Evolutionary conservation across 2,329 filamentous ascomycete species (phyloP).

Genomic region (Didymella pinodella): DNA sequence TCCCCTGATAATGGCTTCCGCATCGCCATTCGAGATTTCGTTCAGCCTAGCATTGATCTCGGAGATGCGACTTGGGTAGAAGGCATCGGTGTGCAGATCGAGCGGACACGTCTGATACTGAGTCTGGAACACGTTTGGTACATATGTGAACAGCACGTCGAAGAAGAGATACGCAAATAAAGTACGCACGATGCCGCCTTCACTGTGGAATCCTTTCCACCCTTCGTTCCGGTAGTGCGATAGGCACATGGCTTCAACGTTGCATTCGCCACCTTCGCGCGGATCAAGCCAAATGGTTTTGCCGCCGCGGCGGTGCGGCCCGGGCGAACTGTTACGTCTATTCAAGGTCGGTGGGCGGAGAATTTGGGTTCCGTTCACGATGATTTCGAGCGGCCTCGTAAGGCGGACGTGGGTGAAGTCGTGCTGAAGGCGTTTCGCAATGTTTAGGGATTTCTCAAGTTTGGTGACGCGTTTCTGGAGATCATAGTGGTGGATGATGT

Average conservation of each 20-base stretch:
- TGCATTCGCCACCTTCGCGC: constrained; percentile 75
- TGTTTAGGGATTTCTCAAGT: constrained; percentile 82
- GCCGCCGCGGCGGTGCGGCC: constrained; percentile 57
- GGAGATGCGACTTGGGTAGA: constrained; percentile 83
- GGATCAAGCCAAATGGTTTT: constrained; percentile 92
- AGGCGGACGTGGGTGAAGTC: constrained; percentile 89
- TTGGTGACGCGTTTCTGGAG: constrained; percentile 93
- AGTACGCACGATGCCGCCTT: constrained; percentile 91
- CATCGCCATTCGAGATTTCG: constrained; percentile 84
- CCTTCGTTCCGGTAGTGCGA: constrained; percentile 82
- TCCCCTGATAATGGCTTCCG: constrained; percentile 69
- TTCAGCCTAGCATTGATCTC: constrained; percentile 90
- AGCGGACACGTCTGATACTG: constrained; percentile 92
- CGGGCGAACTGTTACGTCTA: constrained; percentile 41
- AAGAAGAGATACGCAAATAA: constrained; percentile 85
- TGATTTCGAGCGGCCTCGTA: constrained; percentile 76
- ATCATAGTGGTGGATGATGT: constrained; percentile 92
- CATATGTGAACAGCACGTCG: constrained; percentile 89
- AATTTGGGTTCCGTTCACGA: constrained; percentile 78
- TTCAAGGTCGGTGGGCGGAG: constrained; percentile 60
- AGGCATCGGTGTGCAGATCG: constrained; percentile 91
- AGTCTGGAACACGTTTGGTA: constrained; percentile 97
- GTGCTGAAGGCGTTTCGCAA: constrained; percentile 87
- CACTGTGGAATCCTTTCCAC: constrained; percentile 94
- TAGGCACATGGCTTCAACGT: constrained; percentile 93